phyloP scores from a whole-genome alignment of 2,329 filamentous ascomycete genomes.

The Aspergillus hortae region DNA sequence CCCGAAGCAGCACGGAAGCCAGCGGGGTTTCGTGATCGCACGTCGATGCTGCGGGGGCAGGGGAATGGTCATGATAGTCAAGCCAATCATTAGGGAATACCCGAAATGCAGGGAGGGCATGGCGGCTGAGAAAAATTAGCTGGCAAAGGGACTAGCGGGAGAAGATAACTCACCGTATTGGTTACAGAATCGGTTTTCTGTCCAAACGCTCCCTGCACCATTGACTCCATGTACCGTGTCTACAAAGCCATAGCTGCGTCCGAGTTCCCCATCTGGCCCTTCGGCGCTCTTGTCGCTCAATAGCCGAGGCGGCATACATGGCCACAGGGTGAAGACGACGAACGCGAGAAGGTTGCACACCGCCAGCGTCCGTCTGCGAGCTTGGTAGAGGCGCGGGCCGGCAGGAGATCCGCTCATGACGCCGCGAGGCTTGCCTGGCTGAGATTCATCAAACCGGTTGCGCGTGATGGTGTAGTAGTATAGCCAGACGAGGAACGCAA shows the following conservation, averaged over 20 bases:
- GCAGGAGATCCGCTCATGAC: conserved; percentile 40
- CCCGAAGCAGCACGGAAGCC: conserved; percentile 32
- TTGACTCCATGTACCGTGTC: conserved; percentile 57
- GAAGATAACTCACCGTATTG: conserved; percentile 58
- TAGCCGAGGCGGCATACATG: conserved; percentile 59
- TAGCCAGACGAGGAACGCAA: conserved; percentile 64
- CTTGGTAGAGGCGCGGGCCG: conserved; percentile 53
- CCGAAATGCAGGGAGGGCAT: conserved; percentile 76
- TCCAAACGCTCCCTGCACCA: conserved; percentile 67
- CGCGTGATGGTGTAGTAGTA: conserved; percentile 68
- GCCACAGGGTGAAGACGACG: conserved; percentile 57
- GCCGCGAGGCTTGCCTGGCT: conserved; percentile 35
- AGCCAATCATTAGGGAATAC: conserved; percentile 68
- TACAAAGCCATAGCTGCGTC: conserved; percentile 58
- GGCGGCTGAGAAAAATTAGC: conserved; percentile 48
- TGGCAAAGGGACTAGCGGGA: not conserved
- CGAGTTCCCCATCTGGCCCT: conserved; percentile 55
- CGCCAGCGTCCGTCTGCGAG: conserved; percentile 54
- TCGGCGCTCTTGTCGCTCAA: conserved; percentile 53
- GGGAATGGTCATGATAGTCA: conserved; percentile 66
- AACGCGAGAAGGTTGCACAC: conserved; percentile 59
- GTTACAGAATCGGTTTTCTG: conserved; percentile 69
- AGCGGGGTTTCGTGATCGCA: conserved; percentile 27
- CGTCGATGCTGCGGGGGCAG: conserved; percentile 53
- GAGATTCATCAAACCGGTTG: conserved; percentile 45